Evolutionary conservation across 1,139 yeast genomes (phyloP), one percentile per base, ranked within the genome.

Genomic region (Suhomyces bokatorum): DNA sequence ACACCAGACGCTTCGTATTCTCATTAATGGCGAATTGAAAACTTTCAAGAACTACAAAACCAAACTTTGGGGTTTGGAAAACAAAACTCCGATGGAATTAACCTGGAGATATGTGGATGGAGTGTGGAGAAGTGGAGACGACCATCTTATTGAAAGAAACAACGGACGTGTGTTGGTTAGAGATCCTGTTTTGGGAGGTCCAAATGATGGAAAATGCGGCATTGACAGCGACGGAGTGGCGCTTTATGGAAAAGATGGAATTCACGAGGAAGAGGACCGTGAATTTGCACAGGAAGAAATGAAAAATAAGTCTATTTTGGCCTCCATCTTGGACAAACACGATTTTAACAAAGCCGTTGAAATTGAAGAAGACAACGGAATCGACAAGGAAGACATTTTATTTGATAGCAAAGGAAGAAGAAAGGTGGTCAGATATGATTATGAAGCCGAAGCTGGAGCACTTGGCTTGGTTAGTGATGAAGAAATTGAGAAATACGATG

Each of bases 41-140:
- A 71, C 72, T 6, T 66, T 83, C 47, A 80, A 80, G 56, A 71
- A 83, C 50, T 76, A 74, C 56, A 87, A 87, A 66, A 81, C 84
- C 22, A 89, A 89, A 57, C 73, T 93, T 36, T 93, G 99, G 99
- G 98, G 98, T 9, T 73, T 81, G 48, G 91, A 86, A 53, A 85
- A 87, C 66, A 77, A 79, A 52, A 70, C 77, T 3, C 61, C 75
- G 1, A 74, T 78, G 36, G 93, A 85, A 53, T 70, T 90, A 54
- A 85, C 86, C 0, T 79, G 74, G 64, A 68, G 69, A 44, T 91
- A 78, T 59, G 68, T 63, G 13, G 76, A 83, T 48, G 88, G 88
- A 0, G 76, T 74, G 36, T 93, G 99, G 99, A 77, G 75, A 54
- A 89, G 89, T 64, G 95, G 95, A 8, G 82, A 81, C 52, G 88